These are phyloP conservation scores for Euphorbia lathyris DNA, from an alignment of 345 rosid species.

Conservation along the genomic window DNA sequence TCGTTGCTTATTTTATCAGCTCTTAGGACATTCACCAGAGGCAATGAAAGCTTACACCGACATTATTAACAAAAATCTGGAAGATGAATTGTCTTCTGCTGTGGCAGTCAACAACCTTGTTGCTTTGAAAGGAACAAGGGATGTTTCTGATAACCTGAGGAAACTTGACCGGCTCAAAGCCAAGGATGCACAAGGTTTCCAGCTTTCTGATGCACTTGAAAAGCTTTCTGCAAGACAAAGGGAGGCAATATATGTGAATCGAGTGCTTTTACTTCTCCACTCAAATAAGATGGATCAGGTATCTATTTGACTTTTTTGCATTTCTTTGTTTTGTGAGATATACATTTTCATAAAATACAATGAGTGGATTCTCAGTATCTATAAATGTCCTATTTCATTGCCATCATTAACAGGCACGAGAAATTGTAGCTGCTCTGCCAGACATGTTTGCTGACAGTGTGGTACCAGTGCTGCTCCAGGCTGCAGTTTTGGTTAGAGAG, in stretches of 20 bases:
- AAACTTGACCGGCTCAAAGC: constrained; percentile 85
- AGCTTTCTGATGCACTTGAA: constrained; percentile 66
- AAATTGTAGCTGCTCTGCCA: constrained; percentile 61
- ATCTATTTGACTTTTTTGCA: constrained; percentile 6
- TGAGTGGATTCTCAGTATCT: background rate
- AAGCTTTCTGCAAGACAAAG: constrained; percentile 74
- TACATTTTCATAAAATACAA: background rate
- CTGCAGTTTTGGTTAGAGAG: constrained; percentile 82
- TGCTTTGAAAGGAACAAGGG: constrained; percentile 77
- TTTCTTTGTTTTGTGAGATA: constrained; percentile 1
- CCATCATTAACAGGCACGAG: constrained; percentile 67
- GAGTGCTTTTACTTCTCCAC: constrained; percentile 83
- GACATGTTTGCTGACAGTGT: constrained; percentile 63
- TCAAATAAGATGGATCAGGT: constrained; percentile 98
- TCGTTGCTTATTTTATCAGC: constrained; percentile 45
- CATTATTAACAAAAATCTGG: constrained; percentile 60
- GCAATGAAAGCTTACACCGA: constrained; percentile 57
- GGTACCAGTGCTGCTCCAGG: constrained; percentile 72
- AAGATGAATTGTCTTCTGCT: constrained; percentile 82
- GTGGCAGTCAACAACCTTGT: constrained; percentile 82
- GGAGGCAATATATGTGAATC: constrained; percentile 79
- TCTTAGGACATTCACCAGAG: constrained; percentile 62
- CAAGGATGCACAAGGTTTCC: constrained; percentile 50
- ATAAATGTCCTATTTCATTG: constrained; percentile 6
- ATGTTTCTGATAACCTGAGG: constrained; percentile 70